Base-by-base conservation (phyloP, 371 early-diverging fungal species). In the Mucor circinelloides region DNA sequence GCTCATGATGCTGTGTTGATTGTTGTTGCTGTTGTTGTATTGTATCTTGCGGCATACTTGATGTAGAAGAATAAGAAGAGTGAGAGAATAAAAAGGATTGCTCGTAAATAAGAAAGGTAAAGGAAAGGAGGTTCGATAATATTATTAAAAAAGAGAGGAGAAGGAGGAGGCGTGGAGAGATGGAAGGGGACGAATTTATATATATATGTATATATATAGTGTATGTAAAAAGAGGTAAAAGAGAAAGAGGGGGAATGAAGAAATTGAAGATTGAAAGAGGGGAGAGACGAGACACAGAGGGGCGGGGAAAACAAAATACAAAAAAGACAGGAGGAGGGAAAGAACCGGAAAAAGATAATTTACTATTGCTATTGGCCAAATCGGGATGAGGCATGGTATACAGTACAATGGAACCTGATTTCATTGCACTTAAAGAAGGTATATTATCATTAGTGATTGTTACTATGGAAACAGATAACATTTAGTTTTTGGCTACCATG, bases 21-120 rank as follows among this genome's bases (percentile, higher is more conserved):
- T 19, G 48, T 21, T 21, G 48, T 48, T 21, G 50, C 12, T 40
- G 44, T 60, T 60, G 52, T 36, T 48, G 23, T 36, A 6, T 9
- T 54, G 12, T 68, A 12, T 50, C 50, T 25, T 50, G 50, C 3
- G 50, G 50, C 50, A 50, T 52, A 52, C 60, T 38, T 38, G 52
- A 50, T 38, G 10, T 36, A 32, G 31, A 17, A 10, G 25, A 55
- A n/a, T 5, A 27, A 55, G n/a, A 44, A 28, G 31, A 48, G 48
- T 9, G 60, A 46, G 38, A 36, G 58, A 58, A 25, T 58, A 36
- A 38, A 44, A 34, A 19, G 23, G 9, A 4, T 50, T 21, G 36
- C 13, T 36, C 36, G 36, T 36, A 12, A 17, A 48, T 6, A 23
- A 23, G 8, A 23, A 50, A 50, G 23, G 25, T 50, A 21, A 50